Conservation (phyloP, 2,329 filamentous ascomycete species). For the Raffaelea albimanens region DNA sequence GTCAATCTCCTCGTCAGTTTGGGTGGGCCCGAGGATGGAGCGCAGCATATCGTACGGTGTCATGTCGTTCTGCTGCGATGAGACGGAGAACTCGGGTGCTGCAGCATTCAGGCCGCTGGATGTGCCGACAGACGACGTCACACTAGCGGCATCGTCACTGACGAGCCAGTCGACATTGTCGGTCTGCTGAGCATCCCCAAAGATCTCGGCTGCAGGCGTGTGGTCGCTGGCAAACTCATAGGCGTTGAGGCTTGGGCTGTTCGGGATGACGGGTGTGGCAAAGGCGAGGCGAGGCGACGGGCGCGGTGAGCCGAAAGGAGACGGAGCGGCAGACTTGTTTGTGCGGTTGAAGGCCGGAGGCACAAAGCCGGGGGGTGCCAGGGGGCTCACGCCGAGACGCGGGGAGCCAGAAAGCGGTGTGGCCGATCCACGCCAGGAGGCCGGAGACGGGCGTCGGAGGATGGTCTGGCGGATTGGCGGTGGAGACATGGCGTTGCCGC, state of each 20-base stretch:
- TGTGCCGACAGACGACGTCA: conserved; percentile 61
- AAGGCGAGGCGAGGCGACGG: conserved; percentile 87
- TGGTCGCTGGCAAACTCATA: conserved; percentile 87
- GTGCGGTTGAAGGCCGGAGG: conserved; percentile 68
- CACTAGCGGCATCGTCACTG: conserved; percentile 73
- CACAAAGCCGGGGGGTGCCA: conserved; percentile 74
- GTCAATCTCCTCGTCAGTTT: conserved; percentile 90
- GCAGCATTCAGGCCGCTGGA: conserved; percentile 67
- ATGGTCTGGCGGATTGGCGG: conserved; percentile 82
- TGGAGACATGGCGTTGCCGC: conserved; percentile 59
- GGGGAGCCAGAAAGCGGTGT: conserved; percentile 80
- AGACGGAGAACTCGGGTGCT: conserved; percentile 62
- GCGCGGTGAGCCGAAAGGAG: conserved; percentile 87
- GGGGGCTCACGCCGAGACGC: conserved; percentile 70
- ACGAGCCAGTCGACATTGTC: conserved; percentile 98
- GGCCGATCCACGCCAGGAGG: conserved; percentile 78
- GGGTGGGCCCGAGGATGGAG: conserved; percentile 81
- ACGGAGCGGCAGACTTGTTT: conserved; percentile 62
- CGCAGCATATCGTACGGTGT: conserved; percentile 96
- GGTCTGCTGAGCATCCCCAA: conserved; percentile 77
- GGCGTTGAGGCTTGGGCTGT: conserved; percentile 87
- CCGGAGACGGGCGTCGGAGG: conserved; percentile 82
- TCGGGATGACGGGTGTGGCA: conserved; percentile 79
- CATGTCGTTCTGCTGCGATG: conserved; percentile 73
- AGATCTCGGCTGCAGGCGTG: conserved; percentile 71